These are phyloP conservation scores for Leptographium galeiforme DNA, from an alignment of 2,329 filamentous ascomycete genomes.

Conservation along the genomic window DNA sequence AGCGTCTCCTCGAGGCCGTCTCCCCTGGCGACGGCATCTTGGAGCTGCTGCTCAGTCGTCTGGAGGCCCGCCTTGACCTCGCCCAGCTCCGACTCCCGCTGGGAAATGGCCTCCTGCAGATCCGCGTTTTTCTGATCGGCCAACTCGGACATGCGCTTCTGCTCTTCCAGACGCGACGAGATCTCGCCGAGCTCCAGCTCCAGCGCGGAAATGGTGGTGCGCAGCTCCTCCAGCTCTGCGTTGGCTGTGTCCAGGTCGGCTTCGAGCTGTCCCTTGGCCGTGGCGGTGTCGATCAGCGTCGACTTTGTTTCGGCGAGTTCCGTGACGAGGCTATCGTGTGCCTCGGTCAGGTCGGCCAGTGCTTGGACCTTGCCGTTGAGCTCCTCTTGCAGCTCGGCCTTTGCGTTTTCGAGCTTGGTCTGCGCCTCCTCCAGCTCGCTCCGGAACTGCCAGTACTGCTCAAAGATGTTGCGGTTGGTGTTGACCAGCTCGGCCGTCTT, in stretches of 20 bases:
- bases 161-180: slow-evolving; percentile 5
- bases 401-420: slow-evolving; percentile 14
- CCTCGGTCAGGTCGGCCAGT: slow-evolving; percentile 12
- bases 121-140: slow-evolving; percentile 11
- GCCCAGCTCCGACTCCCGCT: slow-evolving; percentile 13
- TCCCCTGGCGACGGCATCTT: slow-evolving; percentile 9
- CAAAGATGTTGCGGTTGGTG: slow-evolving; percentile 18
- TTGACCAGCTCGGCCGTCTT: slow-evolving; percentile 18
- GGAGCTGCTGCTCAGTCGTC: slow-evolving; percentile 13
- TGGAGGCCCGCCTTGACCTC: slow-evolving; percentile 12
- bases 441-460: slow-evolving; percentile 20
- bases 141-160: slow-evolving; percentile 3
- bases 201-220: neutral
- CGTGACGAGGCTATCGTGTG: slow-evolving; percentile 7
- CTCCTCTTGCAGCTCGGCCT: slow-evolving; percentile 14
- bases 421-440: slow-evolving; percentile 18
- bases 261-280: slow-evolving; percentile 2
- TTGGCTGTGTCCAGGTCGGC: slow-evolving; percentile 9
- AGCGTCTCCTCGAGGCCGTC: slow-evolving; percentile 13
- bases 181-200: slow-evolving; percentile 3
- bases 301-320: slow-evolving; percentile 13
- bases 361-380: slow-evolving; percentile 13
- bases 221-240: slow-evolving; percentile 8
- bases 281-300: slow-evolving; percentile 8
- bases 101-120: slow-evolving; percentile 12